Evolutionary conservation across 2,329 filamentous ascomycete species (phyloP), one percentile per base, ranked within the genome.

Genomic region (Dactylellina parvicollis): DNA sequence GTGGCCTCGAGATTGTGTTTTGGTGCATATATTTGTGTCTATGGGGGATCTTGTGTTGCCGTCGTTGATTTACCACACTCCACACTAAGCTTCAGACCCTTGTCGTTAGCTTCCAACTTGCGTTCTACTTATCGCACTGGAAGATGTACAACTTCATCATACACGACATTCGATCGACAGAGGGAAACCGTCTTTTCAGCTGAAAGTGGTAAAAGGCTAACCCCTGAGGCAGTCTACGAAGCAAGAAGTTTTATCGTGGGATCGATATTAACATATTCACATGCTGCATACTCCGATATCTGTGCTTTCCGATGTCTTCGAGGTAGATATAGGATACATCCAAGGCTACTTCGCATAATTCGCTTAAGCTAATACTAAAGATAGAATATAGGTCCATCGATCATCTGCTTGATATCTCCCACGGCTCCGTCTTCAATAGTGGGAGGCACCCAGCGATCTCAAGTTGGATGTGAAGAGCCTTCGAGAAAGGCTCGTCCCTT

Each of bases 311-410:
- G n/a, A n/a, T n/a, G n/a, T n/a, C 32, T 36, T 36, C 32, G 34
- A 24, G 52, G 32, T 10, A 56, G 28, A 52, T 38, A 22, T 12
- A 42, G 3, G 36, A n/a, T n/a, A n/a, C n/a, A n/a, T n/a, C n/a
- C n/a, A n/a, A n/a, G n/a, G n/a, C n/a, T n/a, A n/a, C n/a, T n/a
- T n/a, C n/a, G n/a, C n/a, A n/a, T n/a, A 54, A 54, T 56, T 42
- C 42, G 34, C 44, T 67, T 67, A 42, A 36, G 42, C 9, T 24
- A n/a, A 36, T 72, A 30, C 67, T 72, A 72, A 72, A 72, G 59
- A 72, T 72, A 64, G 59, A 28, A 57, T 10, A 47, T 16, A 20
- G 28, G 38, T 36, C 18, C n/a, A 18, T 38, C 14, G 14, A 40
- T 40, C 30, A 28, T 26, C 16, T 32, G 16, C 16, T n/a, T 30